Conservation (phyloP, 1,139 yeast genomes). For the Arxiozyma slooffiae region DNA sequence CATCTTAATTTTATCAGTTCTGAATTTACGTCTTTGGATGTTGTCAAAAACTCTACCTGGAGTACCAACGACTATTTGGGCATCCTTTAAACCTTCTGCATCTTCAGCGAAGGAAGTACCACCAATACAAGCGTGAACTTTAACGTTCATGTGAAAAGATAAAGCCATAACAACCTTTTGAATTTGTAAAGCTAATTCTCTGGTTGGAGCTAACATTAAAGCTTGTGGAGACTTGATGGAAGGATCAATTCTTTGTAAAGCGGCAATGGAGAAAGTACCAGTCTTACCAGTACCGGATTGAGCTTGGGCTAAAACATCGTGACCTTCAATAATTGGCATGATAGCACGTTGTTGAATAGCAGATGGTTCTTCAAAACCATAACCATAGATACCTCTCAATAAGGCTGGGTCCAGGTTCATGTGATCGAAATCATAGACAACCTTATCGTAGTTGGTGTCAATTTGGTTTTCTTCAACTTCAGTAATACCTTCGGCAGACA, state of each 20-base stretch:
- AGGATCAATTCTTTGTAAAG: conserved; percentile 86
- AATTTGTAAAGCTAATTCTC: conserved; percentile 97
- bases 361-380: conserved; percentile 96
- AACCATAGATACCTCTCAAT: conserved; percentile 85
- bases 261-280: conserved; percentile 96
- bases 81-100: conserved; percentile 80
- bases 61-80: conserved; percentile 95
- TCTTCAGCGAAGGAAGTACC: conserved; percentile 92
- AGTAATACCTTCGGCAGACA: conserved; percentile 52
- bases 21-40: conserved; percentile 89
- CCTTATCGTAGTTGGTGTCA: conserved; percentile 96
- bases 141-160: conserved; percentile 86
- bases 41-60: conserved; percentile 98
- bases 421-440: conserved; percentile 82
- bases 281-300: conserved; percentile 99
- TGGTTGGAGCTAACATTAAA: conserved; percentile 93
- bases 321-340: conserved; percentile 89
- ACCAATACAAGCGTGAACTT: conserved; percentile 98
- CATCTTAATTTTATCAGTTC: conserved; percentile 87
- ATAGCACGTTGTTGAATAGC: conserved; percentile 99
- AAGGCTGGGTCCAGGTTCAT: conserved; percentile 69
- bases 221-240: conserved; percentile 70
- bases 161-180: conserved; percentile 91
- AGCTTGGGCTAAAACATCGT: conserved; percentile 97
- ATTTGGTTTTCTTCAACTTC: conserved; percentile 79